Conservation (phyloP, 768 basidiomycete species). For the Russula virescens region DNA sequence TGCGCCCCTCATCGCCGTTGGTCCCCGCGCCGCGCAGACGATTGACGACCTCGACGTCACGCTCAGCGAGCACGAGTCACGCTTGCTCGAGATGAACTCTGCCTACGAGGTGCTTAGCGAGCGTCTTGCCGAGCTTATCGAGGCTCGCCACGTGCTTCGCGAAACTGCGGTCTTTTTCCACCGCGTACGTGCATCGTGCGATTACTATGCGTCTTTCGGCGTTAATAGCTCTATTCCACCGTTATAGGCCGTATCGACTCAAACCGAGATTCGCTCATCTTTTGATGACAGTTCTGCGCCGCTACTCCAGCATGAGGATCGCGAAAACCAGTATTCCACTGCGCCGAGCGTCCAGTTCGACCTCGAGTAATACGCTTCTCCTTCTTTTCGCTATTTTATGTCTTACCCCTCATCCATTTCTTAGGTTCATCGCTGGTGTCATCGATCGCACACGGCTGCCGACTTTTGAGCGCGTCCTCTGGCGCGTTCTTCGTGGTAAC, state of each 20-base stretch:
- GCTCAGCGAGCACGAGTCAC: conserved; percentile 78
- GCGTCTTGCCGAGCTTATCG: conserved; percentile 78
- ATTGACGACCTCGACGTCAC: conserved; percentile 91
- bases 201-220: neutral
- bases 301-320: conserved; percentile 86
- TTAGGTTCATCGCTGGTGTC: conserved; percentile 90
- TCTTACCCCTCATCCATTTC: neutral
- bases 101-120: conserved; percentile 87
- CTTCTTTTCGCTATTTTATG: neutral
- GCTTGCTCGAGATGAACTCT: conserved; percentile 85
- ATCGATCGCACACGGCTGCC: conserved; percentile 88
- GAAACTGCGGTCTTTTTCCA: conserved; percentile 98
- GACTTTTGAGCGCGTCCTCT: conserved; percentile 94
- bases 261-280: conserved; percentile 76
- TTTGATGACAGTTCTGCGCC: conserved; percentile 91
- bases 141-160: conserved; percentile 88
- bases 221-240: neutral
- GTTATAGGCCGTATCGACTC: conserved; percentile 67
- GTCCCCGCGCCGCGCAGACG: conserved; percentile 87
- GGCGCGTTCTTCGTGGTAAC: conserved; percentile 97
- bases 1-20: conserved; percentile 79
- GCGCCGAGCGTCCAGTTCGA: conserved; percentile 61
- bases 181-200: conserved; percentile 43
- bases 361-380: conserved; percentile 60
- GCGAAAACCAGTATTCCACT: conserved; percentile 53